Conservation (phyloP, 2,329 filamentous ascomycete species). For the Phialocephala subalpina region DNA sequence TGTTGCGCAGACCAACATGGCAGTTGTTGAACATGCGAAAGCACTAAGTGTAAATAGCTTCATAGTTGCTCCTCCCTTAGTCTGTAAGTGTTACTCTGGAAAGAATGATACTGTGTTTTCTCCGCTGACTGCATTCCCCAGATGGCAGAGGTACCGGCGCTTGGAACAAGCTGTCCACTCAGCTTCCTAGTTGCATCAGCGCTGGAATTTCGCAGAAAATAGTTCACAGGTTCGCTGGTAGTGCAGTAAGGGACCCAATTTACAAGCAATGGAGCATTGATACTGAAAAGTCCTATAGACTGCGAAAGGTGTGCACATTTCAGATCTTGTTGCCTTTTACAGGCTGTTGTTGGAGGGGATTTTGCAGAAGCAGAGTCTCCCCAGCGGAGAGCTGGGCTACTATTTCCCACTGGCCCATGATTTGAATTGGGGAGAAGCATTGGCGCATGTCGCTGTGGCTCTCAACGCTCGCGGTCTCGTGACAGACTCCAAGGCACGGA, state of each 20-base stretch:
- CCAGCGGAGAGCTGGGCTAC: conserved; percentile 35
- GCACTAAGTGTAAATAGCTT: conserved; percentile 34
- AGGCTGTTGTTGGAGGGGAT: conserved; percentile 35
- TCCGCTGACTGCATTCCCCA: conserved; percentile 30
- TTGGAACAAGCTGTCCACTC: conserved; percentile 36
- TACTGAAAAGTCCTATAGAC: conserved; percentile 31
- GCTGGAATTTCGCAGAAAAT: conserved; percentile 26
- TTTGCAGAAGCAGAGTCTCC: conserved; percentile 31
- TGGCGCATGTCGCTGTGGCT: conserved; percentile 31
- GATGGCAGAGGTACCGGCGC: conserved; percentile 36
- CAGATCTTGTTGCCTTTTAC: conserved; percentile 38
- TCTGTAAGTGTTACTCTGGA: conserved; percentile 27
- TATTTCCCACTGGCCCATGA: conserved; percentile 38
- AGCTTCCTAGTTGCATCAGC: conserved; percentile 29
- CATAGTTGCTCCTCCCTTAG: conserved; percentile 32
- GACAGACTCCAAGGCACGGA: conserved; percentile 27
- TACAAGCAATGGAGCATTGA: conserved; percentile 16
- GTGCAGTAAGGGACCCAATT: conserved; percentile 25
- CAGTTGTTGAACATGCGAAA: conserved; percentile 33
- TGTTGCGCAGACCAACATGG: conserved; percentile 32
- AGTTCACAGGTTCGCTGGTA: conserved; percentile 30
- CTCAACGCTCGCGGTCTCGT: conserved; percentile 38
- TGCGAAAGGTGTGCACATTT: conserved; percentile 34
- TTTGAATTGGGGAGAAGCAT: conserved; percentile 32
- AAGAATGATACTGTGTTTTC: not conserved